These are phyloP conservation scores for Curvularia hawaiiensis DNA, from an alignment of 2,329 filamentous ascomycete genomes.

Conservation along the genomic window DNA sequence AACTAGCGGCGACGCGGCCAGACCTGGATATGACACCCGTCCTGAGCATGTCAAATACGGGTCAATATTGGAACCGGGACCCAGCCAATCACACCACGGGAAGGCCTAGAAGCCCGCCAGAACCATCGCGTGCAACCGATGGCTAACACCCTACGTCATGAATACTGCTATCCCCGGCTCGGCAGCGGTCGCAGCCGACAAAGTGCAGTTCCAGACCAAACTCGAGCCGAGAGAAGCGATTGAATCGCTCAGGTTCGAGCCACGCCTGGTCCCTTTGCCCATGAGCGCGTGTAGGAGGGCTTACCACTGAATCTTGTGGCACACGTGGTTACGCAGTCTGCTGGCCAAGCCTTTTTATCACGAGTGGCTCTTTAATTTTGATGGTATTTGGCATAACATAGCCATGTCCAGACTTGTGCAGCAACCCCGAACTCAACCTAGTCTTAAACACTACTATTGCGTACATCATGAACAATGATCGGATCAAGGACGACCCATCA, in stretches of 20 bases:
- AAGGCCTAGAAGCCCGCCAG: not conserved
- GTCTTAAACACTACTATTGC: not conserved
- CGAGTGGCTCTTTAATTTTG: not conserved
- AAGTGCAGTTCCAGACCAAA: not conserved
- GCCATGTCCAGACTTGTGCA: not conserved
- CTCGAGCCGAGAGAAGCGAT: not conserved
- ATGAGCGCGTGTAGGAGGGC: not conserved
- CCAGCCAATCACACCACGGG: not conserved
- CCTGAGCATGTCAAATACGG: not conserved
- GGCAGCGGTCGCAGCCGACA: slow-evolving; percentile 4
- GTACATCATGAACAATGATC: not conserved
- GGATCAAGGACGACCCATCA: not conserved
- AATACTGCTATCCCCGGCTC: not conserved
- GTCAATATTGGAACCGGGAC: not conserved
- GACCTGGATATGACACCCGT: slow-evolving; percentile 2
- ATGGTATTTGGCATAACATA: not conserved
- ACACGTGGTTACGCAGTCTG: not conserved
- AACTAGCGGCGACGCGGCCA: slow-evolving; percentile 1
- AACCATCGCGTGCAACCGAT: not conserved
- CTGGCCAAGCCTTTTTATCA: not conserved
- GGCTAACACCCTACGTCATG: slow-evolving; percentile 7
- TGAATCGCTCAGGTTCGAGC: not conserved
- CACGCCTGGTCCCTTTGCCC: not conserved
- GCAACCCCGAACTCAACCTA: not conserved
- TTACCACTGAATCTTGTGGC: not conserved